Evolutionary conservation across 192 early-diverging fungal genomes (phyloP).

Genomic region (Coemansia sp.): DNA sequence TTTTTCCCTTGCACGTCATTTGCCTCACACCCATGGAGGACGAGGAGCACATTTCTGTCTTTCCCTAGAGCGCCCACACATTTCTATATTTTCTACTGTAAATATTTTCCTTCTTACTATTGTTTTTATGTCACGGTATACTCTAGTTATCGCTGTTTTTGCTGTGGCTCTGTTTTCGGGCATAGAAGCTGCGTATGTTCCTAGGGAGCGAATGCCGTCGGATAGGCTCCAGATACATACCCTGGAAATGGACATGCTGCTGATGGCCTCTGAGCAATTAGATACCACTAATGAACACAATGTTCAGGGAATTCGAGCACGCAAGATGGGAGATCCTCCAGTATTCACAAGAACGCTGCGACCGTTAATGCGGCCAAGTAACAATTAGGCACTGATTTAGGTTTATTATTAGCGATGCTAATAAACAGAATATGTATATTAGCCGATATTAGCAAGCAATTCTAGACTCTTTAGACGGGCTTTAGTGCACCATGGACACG

Average conservation of each 20-base stretch:
- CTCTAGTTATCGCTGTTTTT: not conserved
- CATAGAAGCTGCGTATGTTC: not conserved
- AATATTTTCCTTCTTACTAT: too few species aligned
- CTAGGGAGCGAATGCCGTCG: constrained; percentile 4
- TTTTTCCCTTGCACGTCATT: too few species aligned
- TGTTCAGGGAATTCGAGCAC: constrained; percentile 5
- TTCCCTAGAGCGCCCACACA: too few species aligned
- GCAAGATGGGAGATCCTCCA: constrained; percentile 27
- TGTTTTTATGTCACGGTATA: not conserved
- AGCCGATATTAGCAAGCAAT: not conserved
- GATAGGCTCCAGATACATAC: constrained; percentile 17
- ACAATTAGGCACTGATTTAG: not conserved
- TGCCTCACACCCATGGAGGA: too few species aligned
- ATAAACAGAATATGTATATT: not conserved
- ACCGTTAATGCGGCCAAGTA: constrained; percentile 12
- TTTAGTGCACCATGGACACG: constrained; percentile 10
- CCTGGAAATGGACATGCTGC: not conserved
- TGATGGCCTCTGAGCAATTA: not conserved
- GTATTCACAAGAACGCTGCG: constrained; percentile 15
- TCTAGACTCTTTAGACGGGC: not conserved
- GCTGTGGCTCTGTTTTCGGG: not conserved
- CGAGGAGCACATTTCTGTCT: too few species aligned
- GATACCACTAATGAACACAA: not conserved
- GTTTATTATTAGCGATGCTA: not conserved
- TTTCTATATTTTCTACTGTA: too few species aligned